phyloP scores from a whole-genome alignment of 192 early-diverging fungal species.

The Podila clonocystis region DNA sequence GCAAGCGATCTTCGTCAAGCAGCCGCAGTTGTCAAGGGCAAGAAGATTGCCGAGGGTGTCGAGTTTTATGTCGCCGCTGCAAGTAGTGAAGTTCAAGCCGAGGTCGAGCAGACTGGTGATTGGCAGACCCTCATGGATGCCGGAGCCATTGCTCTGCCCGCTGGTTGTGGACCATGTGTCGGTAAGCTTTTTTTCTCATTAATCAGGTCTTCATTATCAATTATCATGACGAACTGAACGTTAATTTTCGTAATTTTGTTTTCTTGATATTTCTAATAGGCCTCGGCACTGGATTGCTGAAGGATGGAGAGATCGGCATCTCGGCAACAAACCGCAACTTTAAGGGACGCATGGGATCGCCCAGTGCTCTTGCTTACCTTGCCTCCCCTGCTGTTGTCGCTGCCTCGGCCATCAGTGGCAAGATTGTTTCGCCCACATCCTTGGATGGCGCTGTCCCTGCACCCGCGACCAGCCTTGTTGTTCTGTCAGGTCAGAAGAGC shows the following conservation, averaged over 20 bases:
- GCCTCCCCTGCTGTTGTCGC: slow-evolving; percentile 97
- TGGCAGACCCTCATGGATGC: slow-evolving; percentile 90
- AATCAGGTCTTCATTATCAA: background rate
- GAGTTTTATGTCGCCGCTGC: slow-evolving; percentile 98
- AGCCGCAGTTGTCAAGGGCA: slow-evolving; percentile 79
- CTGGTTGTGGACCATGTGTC: slow-evolving; percentile 98
- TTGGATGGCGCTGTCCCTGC: slow-evolving; percentile 15
- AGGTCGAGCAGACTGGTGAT: slow-evolving; percentile 85
- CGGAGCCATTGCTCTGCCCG: slow-evolving; percentile 88
- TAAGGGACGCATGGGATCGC: slow-evolving; percentile 99
- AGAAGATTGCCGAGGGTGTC: slow-evolving; percentile 80
- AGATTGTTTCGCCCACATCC: slow-evolving; percentile 64
- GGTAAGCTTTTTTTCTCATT: slow-evolving; percentile 50
- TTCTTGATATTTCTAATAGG: slow-evolving; percentile 49
- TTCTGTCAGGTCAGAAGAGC: slow-evolving; percentile 9
- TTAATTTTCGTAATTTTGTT: background rate
- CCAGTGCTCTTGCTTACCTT: slow-evolving; percentile 90
- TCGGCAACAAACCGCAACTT: slow-evolving; percentile 99
- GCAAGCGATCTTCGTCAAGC: slow-evolving; percentile 89
- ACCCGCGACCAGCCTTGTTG: slow-evolving; percentile 21
- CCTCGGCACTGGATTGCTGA: slow-evolving; percentile 89
- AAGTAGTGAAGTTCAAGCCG: slow-evolving; percentile 89
- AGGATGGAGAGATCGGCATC: slow-evolving; percentile 97
- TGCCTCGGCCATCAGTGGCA: slow-evolving; percentile 89
- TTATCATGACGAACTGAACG: too few species aligned